Conservation (phyloP, 73 alveolate species). For the Tetrahymena thermophila region DNA sequence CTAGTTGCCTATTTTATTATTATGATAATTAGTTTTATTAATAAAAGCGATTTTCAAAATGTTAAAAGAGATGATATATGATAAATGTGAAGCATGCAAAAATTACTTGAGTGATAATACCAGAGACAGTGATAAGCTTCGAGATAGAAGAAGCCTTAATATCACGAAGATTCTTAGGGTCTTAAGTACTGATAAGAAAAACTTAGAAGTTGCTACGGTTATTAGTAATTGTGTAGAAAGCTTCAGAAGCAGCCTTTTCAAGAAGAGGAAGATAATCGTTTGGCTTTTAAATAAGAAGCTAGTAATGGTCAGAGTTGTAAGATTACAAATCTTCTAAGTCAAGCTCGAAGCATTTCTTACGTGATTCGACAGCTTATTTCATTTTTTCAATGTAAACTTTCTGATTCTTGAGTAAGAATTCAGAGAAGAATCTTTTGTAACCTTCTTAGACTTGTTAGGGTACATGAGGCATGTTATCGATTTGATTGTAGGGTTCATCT, state of each 20-base stretch:
- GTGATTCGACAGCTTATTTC: background rate
- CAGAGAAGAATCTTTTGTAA: background rate
- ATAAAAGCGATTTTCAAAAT: background rate
- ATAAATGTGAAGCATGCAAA: slow-evolving; percentile 34
- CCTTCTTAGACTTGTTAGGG: background rate
- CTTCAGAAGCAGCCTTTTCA: slow-evolving; percentile 18
- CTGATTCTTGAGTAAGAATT: background rate
- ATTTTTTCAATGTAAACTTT: background rate
- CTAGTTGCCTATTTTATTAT: background rate
- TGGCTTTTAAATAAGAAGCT: slow-evolving; percentile 41
- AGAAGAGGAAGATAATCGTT: slow-evolving; percentile 48
- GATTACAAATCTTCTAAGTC: slow-evolving; percentile 47
- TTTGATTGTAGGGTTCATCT: background rate
- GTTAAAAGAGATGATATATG: background rate
- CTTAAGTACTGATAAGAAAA: slow-evolving; percentile 9
- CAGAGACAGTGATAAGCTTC: slow-evolving; percentile 81
- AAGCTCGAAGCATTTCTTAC: slow-evolving; percentile 43
- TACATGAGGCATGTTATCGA: background rate
- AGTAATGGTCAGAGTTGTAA: slow-evolving; percentile 38
- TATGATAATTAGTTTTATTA: background rate
- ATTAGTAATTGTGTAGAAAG: slow-evolving; percentile 46
- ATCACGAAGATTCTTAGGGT: slow-evolving; percentile 1
- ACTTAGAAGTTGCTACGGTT: slow-evolving; percentile 34
- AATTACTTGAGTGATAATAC: slow-evolving; percentile 86
- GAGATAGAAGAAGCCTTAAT: slow-evolving; percentile 49